Evolutionary conservation across 805 yeast species (phyloP), one percentile per base, ranked within the genome.

Genomic region (Sugiyamaella marilandica): DNA sequence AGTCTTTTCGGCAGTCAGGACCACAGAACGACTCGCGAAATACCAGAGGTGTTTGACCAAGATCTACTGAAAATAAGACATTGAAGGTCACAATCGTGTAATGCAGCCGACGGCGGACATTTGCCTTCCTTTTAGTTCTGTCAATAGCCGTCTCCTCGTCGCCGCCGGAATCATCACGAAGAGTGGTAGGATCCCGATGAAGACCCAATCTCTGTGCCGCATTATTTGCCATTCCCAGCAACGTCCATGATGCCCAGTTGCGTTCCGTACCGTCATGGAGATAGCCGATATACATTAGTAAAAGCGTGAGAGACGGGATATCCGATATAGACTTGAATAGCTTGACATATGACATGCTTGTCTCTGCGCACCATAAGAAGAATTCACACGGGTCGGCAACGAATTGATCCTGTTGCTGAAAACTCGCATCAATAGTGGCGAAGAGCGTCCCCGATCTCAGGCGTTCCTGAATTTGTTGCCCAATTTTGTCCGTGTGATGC

Each of bases 331-430:
- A 21, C 16, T 51, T 19, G 21, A 51, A 49, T 1, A 52, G 21
- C 16, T 49, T 37, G 26, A 13, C 10, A 49, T 45, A 16, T 26
- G 52, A 18, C 18, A 36, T 26, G 39, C 55, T 51, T 5, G 34
- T 49, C n/a, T 52, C 55, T 1, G 55, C 55, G 29, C 55, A 52
- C 26, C 49, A 41, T 14, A 52, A 36, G 39, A 52, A 52, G 39
- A 52, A 49, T 41, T 52, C 55, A 51, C 55, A 52, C 1, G 55
- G 55, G 26, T 52, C 55, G 13, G 45, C 54, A 5, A 52, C 55
- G 44, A 52, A 52, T n/a, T 41, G 46, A 10, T 34, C 33, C 18
- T 47, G 49, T 14, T 33, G 54, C 35, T 52, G 55, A 7, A 41
- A 13, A 5, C 14, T 14, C 2, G 54, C 11, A 19, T 45, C 47